Evolutionary conservation across 345 rosid species (phyloP), one percentile per base, ranked within the genome.

Genomic region (Salix koriyanagi): DNA sequence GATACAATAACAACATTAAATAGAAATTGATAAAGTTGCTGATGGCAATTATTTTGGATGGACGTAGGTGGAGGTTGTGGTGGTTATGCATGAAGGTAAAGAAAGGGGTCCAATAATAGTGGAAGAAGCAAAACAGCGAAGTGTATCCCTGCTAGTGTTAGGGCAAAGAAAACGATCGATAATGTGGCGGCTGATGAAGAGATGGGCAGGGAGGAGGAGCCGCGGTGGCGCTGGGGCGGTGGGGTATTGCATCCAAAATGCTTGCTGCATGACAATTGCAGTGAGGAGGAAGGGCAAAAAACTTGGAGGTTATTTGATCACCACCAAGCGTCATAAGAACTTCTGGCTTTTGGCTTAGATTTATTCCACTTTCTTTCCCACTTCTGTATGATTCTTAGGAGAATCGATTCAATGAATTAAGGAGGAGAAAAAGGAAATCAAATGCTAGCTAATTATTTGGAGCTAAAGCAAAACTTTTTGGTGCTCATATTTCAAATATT

Each of bases 271-370:
- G 94, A 85, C 99, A 0, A 87, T 95, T 74, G 97, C 93, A 0
- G 97, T 91, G 66, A 88, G 94, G 77, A 90, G 91, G 67, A 93
- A 93, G 86, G 90, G 89, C 81, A 89, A 83, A 67, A 86, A 85
- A 68, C 88, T 85, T 23, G 99, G 97, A 1, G 97, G 97, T 62
- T 93, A 93, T 87, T 85, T 89, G 85, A 95, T 95, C 79, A 95
- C 99, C 77, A 95, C 94, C 36, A 93, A 93, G 74, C 88, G 97
- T 67, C 99, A 91, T 84, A 93, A 88, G 56, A 91, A 90, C 11
- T 95, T 95, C 78, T 95, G 99, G 99, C 97, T 91, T 62, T 83
- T 93, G 64, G 99, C 99, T 83, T 95, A 81, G 83, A 39, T 68
- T 54, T 13, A 12, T 54, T 65, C 10, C 44, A 41, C 44, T 41